Conservation (phyloP, 495 filamentous ascomycete species). For the Oidiodendron maius region DNA sequence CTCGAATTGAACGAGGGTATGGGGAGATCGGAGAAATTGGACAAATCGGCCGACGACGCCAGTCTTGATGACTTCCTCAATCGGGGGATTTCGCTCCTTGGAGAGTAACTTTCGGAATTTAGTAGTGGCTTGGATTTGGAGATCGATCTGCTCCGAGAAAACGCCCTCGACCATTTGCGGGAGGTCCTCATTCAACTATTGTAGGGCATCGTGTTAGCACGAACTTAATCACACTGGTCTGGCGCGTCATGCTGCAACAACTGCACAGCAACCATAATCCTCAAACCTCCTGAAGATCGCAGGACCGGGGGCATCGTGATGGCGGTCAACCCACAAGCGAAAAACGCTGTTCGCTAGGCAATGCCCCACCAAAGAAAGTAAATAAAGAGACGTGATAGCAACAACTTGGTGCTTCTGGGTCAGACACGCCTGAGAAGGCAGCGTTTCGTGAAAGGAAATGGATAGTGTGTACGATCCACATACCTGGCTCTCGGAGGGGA, state of each 20-base stretch:
- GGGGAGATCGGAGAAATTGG: slow-evolving; percentile 95
- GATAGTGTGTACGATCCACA: slow-evolving; percentile 28
- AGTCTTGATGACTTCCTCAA: slow-evolving; percentile 98
- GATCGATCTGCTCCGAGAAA: slow-evolving; percentile 97
- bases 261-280: neutral
- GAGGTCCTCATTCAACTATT: slow-evolving; percentile 92
- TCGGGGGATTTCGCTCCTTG: slow-evolving; percentile 98
- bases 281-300: neutral
- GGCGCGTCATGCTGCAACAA: too few relatives aligned
- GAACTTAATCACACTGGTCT: too few relatives aligned
- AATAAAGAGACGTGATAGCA: slow-evolving; percentile 10
- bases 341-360: slow-evolving; percentile 19
- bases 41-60: slow-evolving; percentile 97
- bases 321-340: slow-evolving; percentile 17
- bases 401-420: neutral
- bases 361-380: slow-evolving; percentile 22
- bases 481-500: slow-evolving; percentile 94
- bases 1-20: slow-evolving; percentile 98
- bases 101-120: slow-evolving; percentile 97
- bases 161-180: slow-evolving; percentile 97
- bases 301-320: slow-evolving; percentile 6
- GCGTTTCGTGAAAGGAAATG: neutral
- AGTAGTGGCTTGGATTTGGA: slow-evolving; percentile 97
- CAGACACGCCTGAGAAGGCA: neutral
- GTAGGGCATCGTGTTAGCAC: too few relatives aligned